phyloP scores from a whole-genome alignment of 768 basidiomycete species.

The Suillus occidentalis region DNA sequence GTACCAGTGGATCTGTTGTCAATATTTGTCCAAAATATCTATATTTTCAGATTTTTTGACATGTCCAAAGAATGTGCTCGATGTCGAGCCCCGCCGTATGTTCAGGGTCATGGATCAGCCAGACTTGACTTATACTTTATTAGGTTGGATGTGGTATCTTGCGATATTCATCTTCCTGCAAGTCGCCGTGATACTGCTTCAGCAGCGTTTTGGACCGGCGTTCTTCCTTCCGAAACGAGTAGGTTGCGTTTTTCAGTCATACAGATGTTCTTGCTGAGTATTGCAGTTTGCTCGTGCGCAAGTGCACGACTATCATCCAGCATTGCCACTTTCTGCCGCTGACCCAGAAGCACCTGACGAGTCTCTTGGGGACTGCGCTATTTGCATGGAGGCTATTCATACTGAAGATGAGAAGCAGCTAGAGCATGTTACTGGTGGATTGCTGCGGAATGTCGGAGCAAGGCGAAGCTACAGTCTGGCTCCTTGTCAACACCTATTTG shows the following conservation, averaged over 20 bases:
- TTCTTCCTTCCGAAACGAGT: constrained; percentile 82
- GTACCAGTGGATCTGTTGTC: constrained; percentile 26
- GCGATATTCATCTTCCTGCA: constrained; percentile 63
- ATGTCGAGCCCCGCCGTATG: constrained; percentile 73
- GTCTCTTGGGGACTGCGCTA: constrained; percentile 83
- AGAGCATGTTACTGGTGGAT: constrained; percentile 36
- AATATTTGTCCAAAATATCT: constrained; percentile 6
- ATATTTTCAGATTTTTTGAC: constrained; percentile 65
- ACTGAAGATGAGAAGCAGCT: constrained; percentile 44
- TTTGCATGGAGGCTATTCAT: constrained; percentile 88
- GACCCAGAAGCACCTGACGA: constrained; percentile 77
- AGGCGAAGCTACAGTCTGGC: constrained; percentile 81
- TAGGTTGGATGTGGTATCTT: constrained; percentile 68
- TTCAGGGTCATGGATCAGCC: constrained; percentile 8
- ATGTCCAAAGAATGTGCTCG: constrained; percentile 85
- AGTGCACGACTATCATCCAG: constrained; percentile 84
- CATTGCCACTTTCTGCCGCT: constrained; percentile 52
- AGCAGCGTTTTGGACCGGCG: constrained; percentile 74
- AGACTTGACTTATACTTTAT: constrained; percentile 9
- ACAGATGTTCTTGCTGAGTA: neutral
- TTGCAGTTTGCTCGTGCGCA: constrained; percentile 58
- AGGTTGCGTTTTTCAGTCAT: constrained; percentile 21
- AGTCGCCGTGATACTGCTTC: constrained; percentile 60
- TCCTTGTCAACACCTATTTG: constrained; percentile 88
- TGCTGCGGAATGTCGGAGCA: constrained; percentile 36